A percentile compares a stretch with the other conserved stretches of the same genome.
Conservation (phyloP, 352 stramenopile genomes). For the Phytophthora crassamura region DNA sequence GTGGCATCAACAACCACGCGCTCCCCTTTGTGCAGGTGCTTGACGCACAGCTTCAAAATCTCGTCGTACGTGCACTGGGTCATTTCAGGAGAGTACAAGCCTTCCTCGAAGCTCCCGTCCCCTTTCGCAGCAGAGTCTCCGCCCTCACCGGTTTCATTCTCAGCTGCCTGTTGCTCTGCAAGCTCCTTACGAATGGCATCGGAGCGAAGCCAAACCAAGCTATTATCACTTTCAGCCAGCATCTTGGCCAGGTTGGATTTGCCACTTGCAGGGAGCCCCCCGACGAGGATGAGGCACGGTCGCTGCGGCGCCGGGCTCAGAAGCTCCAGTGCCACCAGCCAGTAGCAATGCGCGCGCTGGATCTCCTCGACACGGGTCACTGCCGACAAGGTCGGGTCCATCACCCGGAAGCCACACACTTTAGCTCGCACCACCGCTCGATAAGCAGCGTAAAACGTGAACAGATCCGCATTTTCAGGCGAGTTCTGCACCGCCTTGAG, state of each 20-base stretch:
- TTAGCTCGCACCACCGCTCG: constrained; percentile 76
- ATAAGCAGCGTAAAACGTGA: constrained; percentile 72
- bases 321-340: constrained; percentile 69
- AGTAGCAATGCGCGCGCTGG: constrained; percentile 63
- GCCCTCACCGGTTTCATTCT: constrained; percentile 5
- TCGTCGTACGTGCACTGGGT: constrained; percentile 73
- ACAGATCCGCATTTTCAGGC: constrained; percentile 54
- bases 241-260: constrained; percentile 70
- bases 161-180: constrained; percentile 17
- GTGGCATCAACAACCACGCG: constrained; percentile 70
- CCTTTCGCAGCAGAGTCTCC: constrained; percentile 9
- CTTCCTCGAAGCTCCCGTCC: constrained; percentile 58
- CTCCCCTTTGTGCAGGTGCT: constrained; percentile 50
- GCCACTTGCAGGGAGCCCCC: constrained; percentile 63
- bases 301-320: constrained; percentile 49
- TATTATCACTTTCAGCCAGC: constrained; percentile 53
- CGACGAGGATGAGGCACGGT: constrained; percentile 62
- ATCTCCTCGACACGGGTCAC: constrained; percentile 41
- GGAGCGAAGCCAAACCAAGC: constrained; percentile 60
- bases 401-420: constrained; percentile 67
- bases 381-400: constrained; percentile 56
- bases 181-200: constrained; percentile 77
- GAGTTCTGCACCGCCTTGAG: constrained; percentile 54
- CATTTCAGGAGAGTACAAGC: constrained; percentile 63
- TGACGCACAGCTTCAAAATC: constrained; percentile 48